Evolutionary conservation across 805 yeast species (phyloP).

Genomic region (Myxozyma neglecta): DNA sequence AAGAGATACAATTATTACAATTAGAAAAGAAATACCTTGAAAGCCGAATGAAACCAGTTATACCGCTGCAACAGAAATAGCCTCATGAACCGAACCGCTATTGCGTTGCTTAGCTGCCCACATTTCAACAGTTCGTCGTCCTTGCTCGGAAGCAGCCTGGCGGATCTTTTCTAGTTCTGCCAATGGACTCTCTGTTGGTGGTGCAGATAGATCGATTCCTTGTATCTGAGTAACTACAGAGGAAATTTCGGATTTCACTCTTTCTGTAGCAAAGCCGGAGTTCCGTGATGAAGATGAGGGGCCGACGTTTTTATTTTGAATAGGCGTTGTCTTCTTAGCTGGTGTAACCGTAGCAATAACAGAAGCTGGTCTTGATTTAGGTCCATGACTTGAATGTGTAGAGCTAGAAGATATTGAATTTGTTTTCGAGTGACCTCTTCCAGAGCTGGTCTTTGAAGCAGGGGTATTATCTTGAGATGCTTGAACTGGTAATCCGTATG

Average conservation of each 20-base stretch:
- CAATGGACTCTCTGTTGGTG: background rate
- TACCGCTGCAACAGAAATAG: background rate
- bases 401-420: background rate
- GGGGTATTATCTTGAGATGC: background rate
- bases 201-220: background rate
- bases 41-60: background rate
- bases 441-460: background rate
- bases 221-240: background rate
- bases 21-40: background rate
- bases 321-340: background rate
- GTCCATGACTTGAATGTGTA: background rate
- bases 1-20: background rate
- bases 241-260: background rate
- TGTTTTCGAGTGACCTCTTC: background rate
- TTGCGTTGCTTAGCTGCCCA: slow-evolving; percentile 21
- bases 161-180: slow-evolving; percentile 13
- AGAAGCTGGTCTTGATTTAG: slow-evolving; percentile 5
- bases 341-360: background rate
- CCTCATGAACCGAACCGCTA: background rate
- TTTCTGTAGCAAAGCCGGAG: background rate
- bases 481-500: slow-evolving; percentile 1
- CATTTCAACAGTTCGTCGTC: slow-evolving; percentile 15
- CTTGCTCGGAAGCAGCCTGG: slow-evolving; percentile 20
- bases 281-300: background rate
- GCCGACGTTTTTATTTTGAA: background rate